Conservation (phyloP, 1,284 basidiomycete species). For the Trichosporon sp. region DNA sequence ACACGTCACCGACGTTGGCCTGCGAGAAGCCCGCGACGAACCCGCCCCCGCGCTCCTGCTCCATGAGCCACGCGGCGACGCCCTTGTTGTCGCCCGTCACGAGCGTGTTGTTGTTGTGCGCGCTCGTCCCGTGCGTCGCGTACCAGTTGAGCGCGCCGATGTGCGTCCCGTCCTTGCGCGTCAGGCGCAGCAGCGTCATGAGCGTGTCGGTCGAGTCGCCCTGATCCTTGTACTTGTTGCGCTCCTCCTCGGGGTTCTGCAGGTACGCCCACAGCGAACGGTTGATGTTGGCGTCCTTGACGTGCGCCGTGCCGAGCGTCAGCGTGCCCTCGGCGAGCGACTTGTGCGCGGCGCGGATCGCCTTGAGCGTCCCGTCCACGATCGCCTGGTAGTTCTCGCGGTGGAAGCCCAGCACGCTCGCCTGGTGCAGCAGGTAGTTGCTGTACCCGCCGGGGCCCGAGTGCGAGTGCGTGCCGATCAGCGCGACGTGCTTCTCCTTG, state of each 20-base stretch:
- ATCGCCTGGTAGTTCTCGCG: slow-evolving; percentile 13
- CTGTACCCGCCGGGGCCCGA: slow-evolving; percentile 16
- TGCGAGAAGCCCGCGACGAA: slow-evolving; percentile 22
- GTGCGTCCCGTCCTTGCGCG: slow-evolving; percentile 5
- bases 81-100: slow-evolving; percentile 22
- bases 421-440: slow-evolving; percentile 17
- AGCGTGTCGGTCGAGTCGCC: slow-evolving; percentile 10
- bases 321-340: slow-evolving; percentile 4
- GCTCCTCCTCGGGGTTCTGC: slow-evolving; percentile 16
- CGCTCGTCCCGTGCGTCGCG: slow-evolving; percentile 14
- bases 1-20: slow-evolving; percentile 17
- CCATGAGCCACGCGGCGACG: slow-evolving; percentile 13
- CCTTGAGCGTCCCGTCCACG: slow-evolving; percentile 7
- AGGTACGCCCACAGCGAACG: slow-evolving; percentile 15
- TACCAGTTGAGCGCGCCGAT: slow-evolving; percentile 17
- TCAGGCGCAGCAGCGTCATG: slow-evolving; percentile 17
- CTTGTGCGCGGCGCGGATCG: slow-evolving; percentile 13
- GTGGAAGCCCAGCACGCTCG: slow-evolving; percentile 12
- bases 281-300: slow-evolving; percentile 19
- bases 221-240: slow-evolving; percentile 2
- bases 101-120: slow-evolving; percentile 16
- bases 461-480: slow-evolving; percentile 16
- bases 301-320: slow-evolving; percentile 11
- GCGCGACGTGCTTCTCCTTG: slow-evolving; percentile 6
- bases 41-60: background rate